A percentile compares a stretch with the other conserved stretches of the same genome.
These are phyloP conservation scores for Talaromyces borbonicus DNA, from an alignment of 495 filamentous ascomycete species.

Conservation along the genomic window DNA sequence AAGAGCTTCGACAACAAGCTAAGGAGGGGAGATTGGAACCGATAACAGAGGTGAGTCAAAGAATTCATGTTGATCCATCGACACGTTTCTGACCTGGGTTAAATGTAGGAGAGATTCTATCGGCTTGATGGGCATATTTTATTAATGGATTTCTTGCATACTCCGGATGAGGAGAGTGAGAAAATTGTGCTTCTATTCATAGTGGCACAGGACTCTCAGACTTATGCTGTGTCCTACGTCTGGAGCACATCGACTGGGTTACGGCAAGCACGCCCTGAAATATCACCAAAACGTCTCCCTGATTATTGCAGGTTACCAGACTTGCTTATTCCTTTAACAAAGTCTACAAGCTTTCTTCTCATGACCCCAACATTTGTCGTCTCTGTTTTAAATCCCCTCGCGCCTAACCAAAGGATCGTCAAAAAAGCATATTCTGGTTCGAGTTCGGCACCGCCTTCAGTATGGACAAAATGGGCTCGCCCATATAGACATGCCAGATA, in stretches of 20 bases:
- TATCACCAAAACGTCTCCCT: constrained; percentile 42
- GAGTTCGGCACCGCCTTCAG: constrained; percentile 17
- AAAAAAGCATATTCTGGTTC: constrained; percentile 40
- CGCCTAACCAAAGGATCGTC: constrained; percentile 27
- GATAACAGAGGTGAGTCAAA: constrained; percentile 22
- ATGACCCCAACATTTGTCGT: constrained; percentile 49
- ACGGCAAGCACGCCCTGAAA: constrained; percentile 27
- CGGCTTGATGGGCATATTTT: constrained; percentile 63
- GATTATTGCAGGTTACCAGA: constrained; percentile 51
- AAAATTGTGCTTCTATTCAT: constrained; percentile 70
- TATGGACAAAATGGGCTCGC: constrained; percentile 61
- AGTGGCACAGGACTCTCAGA: constrained; percentile 47
- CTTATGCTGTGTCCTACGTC: constrained; percentile 60
- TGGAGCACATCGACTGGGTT: constrained; percentile 50
- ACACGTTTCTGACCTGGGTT: neutral
- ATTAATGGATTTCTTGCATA: constrained; percentile 81
- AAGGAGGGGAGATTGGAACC: constrained; percentile 22
- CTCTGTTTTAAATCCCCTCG: neutral
- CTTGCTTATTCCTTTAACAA: constrained; percentile 58
- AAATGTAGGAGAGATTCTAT: constrained; percentile 42
- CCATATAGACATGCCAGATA: constrained; percentile 52
- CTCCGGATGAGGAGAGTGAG: constrained; percentile 46
- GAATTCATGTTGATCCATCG: neutral
- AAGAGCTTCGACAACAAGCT: constrained; percentile 27
- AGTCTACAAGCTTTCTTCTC: constrained; percentile 53